These are phyloP conservation scores for Fusarium goolgardi DNA, from an alignment of 2,329 filamentous ascomycete genomes.

Conservation along the genomic window DNA sequence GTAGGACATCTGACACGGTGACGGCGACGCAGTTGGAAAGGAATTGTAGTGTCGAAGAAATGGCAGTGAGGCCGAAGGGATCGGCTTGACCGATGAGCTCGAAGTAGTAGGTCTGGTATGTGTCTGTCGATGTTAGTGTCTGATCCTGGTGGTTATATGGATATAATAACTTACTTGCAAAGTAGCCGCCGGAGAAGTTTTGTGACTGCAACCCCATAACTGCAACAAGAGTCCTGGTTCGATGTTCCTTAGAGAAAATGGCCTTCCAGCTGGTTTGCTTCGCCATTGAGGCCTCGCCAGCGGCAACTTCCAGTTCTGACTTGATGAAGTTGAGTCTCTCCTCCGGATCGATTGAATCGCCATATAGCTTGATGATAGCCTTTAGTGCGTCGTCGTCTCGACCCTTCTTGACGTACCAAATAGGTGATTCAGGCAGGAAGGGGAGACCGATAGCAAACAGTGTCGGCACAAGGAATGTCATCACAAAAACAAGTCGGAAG, in stretches of 20 bases:
- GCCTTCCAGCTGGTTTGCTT: constrained; percentile 48
- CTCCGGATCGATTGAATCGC: constrained; percentile 37
- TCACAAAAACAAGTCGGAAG: constrained; percentile 45
- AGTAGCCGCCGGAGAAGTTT: constrained; percentile 49
- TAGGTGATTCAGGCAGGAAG: constrained; percentile 47
- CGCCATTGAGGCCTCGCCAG: constrained; percentile 41
- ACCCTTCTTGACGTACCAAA: constrained; percentile 48
- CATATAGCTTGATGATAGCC: constrained; percentile 44
- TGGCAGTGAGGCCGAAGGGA: constrained; percentile 47
- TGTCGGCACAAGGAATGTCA: constrained; percentile 47
- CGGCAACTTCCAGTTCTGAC: constrained; percentile 44
- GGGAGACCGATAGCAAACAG: constrained; percentile 43
- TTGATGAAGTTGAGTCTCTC: constrained; percentile 44
- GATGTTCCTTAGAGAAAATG: constrained; percentile 48
- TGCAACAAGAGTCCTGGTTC: constrained; percentile 43
- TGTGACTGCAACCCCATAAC: constrained; percentile 46
- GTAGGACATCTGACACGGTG: constrained; percentile 42
- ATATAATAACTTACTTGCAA: constrained; percentile 42
- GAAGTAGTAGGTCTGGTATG: constrained; percentile 49
- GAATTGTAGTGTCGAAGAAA: constrained; percentile 47
- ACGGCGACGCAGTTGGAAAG: constrained; percentile 46
- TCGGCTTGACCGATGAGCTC: constrained; percentile 48
- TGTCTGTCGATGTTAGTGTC: constrained; percentile 33
- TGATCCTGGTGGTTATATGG: accelerated
- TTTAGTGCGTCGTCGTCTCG: constrained; percentile 46